A percentile compares a stretch with the other conserved stretches of the same genome.
Evolutionary conservation across 345 rosid genomes (phyloP).

Genomic region (Cardamine occulta): DNA sequence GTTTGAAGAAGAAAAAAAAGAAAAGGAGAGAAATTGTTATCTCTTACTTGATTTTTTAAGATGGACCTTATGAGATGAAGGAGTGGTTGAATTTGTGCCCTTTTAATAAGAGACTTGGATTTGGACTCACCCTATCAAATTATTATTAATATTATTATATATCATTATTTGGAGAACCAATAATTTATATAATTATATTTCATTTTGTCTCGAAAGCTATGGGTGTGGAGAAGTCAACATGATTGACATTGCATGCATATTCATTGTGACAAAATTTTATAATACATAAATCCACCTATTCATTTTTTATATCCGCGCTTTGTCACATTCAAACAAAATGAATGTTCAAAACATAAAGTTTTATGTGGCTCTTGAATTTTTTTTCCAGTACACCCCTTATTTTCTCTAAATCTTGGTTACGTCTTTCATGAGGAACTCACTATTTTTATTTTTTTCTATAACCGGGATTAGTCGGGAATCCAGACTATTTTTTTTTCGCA

Average conservation of each 20-base stretch:
- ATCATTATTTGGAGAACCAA: slow-evolving; percentile 13
- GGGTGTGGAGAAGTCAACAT: slow-evolving; percentile 45
- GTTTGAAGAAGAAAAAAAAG: slow-evolving; percentile 23
- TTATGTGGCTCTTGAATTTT: slow-evolving; percentile 3
- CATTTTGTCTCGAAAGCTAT: slow-evolving; percentile 34
- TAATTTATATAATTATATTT: slow-evolving; percentile 19
- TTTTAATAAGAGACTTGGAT: slow-evolving; percentile 43
- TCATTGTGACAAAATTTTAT: no score
- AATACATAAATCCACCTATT: no score
- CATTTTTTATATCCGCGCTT: no score
- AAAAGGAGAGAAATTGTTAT: slow-evolving; percentile 27
- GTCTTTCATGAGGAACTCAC: background rate
- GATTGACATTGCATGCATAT: slow-evolving; percentile 48
- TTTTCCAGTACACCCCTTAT: background rate
- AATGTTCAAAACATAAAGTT: background rate
- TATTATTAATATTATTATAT: slow-evolving; percentile 25
- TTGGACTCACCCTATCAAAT: slow-evolving; percentile 34
- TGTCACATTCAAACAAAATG: background rate
- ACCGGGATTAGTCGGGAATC: background rate
- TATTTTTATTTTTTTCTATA: background rate
- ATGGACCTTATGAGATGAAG: slow-evolving; percentile 38
- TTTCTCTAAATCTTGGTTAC: background rate
- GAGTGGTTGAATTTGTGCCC: slow-evolving; percentile 43
- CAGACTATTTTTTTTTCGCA: background rate
- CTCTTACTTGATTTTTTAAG: slow-evolving; percentile 27